phyloP scores from a whole-genome alignment of 306 rosid genomes.

The Fragaria ananassa region DNA sequence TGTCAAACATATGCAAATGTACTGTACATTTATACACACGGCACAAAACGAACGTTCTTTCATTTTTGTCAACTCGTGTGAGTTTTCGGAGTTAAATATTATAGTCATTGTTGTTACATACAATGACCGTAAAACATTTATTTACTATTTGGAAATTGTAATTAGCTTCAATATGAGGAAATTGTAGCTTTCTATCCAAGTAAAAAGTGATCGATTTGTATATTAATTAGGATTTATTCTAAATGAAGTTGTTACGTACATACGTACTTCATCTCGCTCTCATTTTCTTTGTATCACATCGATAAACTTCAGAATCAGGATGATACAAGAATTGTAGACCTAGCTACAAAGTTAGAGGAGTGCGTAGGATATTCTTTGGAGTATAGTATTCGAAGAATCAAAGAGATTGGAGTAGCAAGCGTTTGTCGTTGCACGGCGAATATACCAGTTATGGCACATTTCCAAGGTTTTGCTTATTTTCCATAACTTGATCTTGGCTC shows the following conservation, averaged over 20 bases:
- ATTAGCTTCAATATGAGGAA: not conserved
- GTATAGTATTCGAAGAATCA: not conserved
- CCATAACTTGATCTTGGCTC: not conserved
- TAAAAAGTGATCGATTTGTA: not conserved
- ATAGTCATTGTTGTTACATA: not conserved
- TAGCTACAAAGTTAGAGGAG: not conserved
- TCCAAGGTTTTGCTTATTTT: not conserved
- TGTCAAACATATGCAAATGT: not conserved
- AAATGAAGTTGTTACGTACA: not conserved
- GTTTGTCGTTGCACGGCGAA: not conserved
- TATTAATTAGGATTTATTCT: not conserved
- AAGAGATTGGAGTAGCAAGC: not conserved
- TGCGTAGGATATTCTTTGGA: constrained; percentile 3
- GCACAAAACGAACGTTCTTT: too few relatives aligned
- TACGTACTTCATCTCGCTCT: not conserved
- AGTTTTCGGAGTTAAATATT: not conserved
- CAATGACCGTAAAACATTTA: not conserved
- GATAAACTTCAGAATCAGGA: not conserved
- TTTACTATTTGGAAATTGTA: not conserved
- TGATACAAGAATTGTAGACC: not conserved
- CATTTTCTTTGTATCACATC: not conserved
- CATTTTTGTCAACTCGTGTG: too few relatives aligned
- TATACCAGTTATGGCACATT: not conserved
- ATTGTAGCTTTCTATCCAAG: not conserved
- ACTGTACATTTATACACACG: too few relatives aligned